Conservation (phyloP, 2,329 filamentous ascomycete species). For the Nemania serpens region DNA sequence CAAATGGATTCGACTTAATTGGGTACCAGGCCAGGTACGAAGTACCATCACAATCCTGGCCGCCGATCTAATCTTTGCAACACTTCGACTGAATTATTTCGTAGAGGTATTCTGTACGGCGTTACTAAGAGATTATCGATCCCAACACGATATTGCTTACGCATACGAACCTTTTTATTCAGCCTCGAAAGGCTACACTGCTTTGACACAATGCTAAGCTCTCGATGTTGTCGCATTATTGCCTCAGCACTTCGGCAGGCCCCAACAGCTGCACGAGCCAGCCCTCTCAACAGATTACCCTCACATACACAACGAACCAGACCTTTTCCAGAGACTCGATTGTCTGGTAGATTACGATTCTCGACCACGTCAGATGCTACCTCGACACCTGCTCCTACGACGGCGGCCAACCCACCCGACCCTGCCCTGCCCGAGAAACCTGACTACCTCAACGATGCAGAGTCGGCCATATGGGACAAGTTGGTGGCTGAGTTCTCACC, state of each 20-base stretch:
- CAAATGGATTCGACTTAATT: neutral
- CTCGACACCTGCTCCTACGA: constrained; percentile 23
- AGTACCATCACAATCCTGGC: constrained; percentile 4
- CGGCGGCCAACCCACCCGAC: constrained; percentile 34
- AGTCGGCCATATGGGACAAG: constrained; percentile 62
- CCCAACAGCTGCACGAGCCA: constrained; percentile 19
- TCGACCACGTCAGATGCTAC: constrained; percentile 34
- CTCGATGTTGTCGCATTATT: constrained; percentile 31
- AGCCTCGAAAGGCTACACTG: neutral
- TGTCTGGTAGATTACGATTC: constrained; percentile 25
- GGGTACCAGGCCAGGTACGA: neutral
- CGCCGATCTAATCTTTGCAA: constrained; percentile 7
- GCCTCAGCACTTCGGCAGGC: constrained; percentile 27
- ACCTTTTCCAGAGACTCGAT: neutral
- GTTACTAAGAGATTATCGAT: no score
- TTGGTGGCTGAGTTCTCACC: constrained; percentile 56
- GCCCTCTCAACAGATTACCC: constrained; percentile 7
- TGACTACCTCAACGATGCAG: constrained; percentile 58
- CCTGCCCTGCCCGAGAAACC: constrained; percentile 47
- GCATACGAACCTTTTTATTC: neutral
- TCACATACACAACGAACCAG: constrained; percentile 9
- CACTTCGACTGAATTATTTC: no score
- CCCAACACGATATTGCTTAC: neutral
- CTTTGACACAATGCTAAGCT: constrained; percentile 31
- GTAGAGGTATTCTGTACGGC: no score